Evolutionary conservation across 2,329 filamentous ascomycete genomes (phyloP).

Genomic region (Celoporthe dispersa): DNA sequence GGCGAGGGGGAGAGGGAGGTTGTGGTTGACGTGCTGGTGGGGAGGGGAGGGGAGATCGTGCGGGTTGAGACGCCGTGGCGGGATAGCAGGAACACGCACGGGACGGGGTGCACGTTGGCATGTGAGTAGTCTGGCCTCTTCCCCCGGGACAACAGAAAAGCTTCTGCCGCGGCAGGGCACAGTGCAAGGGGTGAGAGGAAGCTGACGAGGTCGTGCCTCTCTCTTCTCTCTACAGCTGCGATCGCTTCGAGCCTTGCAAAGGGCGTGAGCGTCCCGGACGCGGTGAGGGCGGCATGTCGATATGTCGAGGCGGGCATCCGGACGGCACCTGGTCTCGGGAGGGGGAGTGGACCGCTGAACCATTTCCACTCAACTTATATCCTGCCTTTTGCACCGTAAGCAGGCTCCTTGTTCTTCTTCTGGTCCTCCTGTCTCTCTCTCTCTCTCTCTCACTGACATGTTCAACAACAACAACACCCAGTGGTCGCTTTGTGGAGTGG

Average conservation of each 20-base stretch:
- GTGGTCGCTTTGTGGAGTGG: conserved; percentile 83
- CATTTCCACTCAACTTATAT: conserved; percentile 75
- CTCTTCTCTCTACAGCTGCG: conserved; percentile 55
- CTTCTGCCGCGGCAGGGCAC: too few relatives aligned
- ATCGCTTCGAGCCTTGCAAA: conserved; percentile 74
- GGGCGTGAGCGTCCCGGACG: conserved; percentile 58
- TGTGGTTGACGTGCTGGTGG: conserved; percentile 79
- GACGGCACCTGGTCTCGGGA: conserved; percentile 64
- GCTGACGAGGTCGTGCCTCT: background rate
- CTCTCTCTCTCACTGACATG: background rate
- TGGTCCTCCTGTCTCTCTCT: too few relatives aligned
- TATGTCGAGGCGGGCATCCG: conserved; percentile 76
- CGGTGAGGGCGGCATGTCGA: conserved; percentile 69
- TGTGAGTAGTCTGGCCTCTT: conserved; percentile 56
- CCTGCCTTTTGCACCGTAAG: conserved; percentile 70
- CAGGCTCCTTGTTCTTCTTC: too few relatives aligned
- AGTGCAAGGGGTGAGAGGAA: background rate
- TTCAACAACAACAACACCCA: conserved; percentile 37
- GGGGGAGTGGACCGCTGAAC: conserved; percentile 74
- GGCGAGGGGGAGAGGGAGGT: conserved; percentile 62
- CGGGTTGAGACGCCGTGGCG: conserved; percentile 74
- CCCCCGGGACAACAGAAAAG: too few relatives aligned
- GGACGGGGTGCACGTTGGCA: conserved; percentile 91
- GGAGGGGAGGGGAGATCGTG: conserved; percentile 54
- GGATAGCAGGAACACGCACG: conserved; percentile 81